These are phyloP conservation scores for Boletus patriciae DNA, from an alignment of 768 basidiomycete species.

Conservation along the genomic window DNA sequence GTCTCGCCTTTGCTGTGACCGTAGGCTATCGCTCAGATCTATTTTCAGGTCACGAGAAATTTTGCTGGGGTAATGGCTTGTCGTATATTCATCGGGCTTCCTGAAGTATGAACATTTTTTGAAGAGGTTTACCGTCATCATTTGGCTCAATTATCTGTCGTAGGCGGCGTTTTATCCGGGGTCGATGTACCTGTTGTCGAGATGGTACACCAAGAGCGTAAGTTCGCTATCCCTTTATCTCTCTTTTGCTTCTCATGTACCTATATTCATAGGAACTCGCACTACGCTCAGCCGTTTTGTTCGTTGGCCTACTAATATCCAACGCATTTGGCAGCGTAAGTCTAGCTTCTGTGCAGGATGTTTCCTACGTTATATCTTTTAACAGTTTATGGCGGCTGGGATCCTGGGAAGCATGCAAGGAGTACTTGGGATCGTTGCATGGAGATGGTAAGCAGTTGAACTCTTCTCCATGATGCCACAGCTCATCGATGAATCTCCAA, in stretches of 20 bases:
- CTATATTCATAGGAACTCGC: slow-evolving; percentile 51
- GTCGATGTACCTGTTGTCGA: slow-evolving; percentile 44
- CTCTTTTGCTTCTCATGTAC: background rate
- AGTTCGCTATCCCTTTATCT: background rate
- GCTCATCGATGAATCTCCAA: slow-evolving; percentile 21
- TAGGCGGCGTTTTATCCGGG: slow-evolving; percentile 69
- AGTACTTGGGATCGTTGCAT: slow-evolving; percentile 61
- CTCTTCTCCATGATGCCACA: background rate
- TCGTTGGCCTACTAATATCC: slow-evolving; percentile 58
- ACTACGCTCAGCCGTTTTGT: slow-evolving; percentile 60
- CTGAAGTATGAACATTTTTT: slow-evolving; percentile 41
- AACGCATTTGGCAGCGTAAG: slow-evolving; percentile 67
- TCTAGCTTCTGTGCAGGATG: background rate
- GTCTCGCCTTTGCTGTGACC: background rate
- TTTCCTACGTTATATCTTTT: background rate
- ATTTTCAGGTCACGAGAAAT: slow-evolving; percentile 49
- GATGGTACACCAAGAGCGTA: slow-evolving; percentile 53
- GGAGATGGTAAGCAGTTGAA: slow-evolving; percentile 54
- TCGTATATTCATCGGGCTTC: slow-evolving; percentile 62
- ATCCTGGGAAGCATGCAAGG: slow-evolving; percentile 71
- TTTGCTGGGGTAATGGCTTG: slow-evolving; percentile 56
- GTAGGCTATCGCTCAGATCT: background rate
- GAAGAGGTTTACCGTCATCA: too few relatives aligned
- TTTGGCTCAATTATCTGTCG: background rate
- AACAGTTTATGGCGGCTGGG: slow-evolving; percentile 72